These are phyloP conservation scores for Aspergillus sp. DNA, from an alignment of 2,329 filamentous ascomycete genomes.

Conservation along the genomic window DNA sequence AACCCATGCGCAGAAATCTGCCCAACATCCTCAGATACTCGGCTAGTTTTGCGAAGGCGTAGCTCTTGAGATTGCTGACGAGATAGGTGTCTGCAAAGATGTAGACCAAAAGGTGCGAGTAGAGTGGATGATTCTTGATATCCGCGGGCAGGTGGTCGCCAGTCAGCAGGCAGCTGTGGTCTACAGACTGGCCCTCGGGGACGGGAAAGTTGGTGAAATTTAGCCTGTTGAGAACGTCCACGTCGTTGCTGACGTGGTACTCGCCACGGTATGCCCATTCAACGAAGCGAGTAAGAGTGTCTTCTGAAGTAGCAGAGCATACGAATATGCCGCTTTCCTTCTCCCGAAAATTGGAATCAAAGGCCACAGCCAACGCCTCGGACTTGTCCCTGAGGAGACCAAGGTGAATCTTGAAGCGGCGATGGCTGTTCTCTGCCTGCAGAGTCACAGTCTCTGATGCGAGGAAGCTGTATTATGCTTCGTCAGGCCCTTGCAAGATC, in stretches of 20 bases:
- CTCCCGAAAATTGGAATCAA: background rate
- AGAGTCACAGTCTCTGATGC: background rate
- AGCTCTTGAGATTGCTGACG: slow-evolving; percentile 1
- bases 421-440: background rate
- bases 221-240: background rate
- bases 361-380: background rate
- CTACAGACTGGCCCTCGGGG: background rate
- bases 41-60: slow-evolving; percentile 6
- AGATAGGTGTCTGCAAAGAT: slow-evolving; percentile 11
- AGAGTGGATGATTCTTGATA: background rate
- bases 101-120: slow-evolving; percentile 6
- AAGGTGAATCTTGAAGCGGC: slow-evolving; percentile 7
- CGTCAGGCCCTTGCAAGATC: background rate
- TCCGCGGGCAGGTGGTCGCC: background rate
- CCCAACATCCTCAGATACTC: background rate
- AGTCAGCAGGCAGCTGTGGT: background rate
- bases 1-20: background rate
- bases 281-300: slow-evolving; percentile 7
- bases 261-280: slow-evolving; percentile 10
- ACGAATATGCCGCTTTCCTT: background rate
- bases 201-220: background rate
- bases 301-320: slow-evolving; percentile 3
- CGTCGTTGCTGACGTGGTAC: background rate
- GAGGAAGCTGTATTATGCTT: background rate
- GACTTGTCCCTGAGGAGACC: slow-evolving; percentile 6